Evolutionary conservation across 1,284 basidiomycete genomes (phyloP), one percentile per base, ranked within the genome.

Genomic region (Inonotus hispidus): DNA sequence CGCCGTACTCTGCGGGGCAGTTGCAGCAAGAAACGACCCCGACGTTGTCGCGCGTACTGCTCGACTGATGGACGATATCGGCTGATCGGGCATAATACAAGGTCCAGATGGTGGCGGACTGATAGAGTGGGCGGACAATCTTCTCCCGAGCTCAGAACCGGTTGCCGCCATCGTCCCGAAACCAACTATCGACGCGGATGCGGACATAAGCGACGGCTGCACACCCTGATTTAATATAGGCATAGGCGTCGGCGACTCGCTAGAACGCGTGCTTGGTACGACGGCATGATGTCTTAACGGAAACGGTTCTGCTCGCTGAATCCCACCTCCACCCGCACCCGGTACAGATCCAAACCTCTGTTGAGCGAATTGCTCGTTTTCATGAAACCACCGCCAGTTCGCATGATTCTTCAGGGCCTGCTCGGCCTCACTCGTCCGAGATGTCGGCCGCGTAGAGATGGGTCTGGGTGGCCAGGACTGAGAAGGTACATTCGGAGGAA

Each of bases 381-480:
- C 56, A 16, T 55, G 61, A 23, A 62, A 62, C 61, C 61, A 62
- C 2, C 50, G 52, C 61, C 61, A 62, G 53, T 55, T 58, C 45
- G 50, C 61, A 21, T 53, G 56, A 23, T 38, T 55, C 21, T 43
- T 59, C 21, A 59, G 50, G n/a, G 61, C 61, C 27, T 53, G 43
- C 23, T 54, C 57, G 2, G 55, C 38, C 8, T 58, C 57, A 14
- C 3, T 45, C 41, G 23, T 55, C 19, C 10, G 57, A 19, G 45
- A 39, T 38, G 32, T 27, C 50, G 49, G 49, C 14, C 37, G 46
- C 27, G 46, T 52, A 5, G 37, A 23, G 35, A 8, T 23, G 11
- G 37, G 16, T 16, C 13, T 55, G 10, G 37, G 10, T 13, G 37
- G 3, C 53, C 38, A 55, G 38, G 53, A 19, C 37, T 58, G 57